A percentile compares a stretch with the other conserved stretches of the same genome.
Evolutionary conservation across 257 asterid genomes (phyloP).

Genomic region (Solanum dulcamara): DNA sequence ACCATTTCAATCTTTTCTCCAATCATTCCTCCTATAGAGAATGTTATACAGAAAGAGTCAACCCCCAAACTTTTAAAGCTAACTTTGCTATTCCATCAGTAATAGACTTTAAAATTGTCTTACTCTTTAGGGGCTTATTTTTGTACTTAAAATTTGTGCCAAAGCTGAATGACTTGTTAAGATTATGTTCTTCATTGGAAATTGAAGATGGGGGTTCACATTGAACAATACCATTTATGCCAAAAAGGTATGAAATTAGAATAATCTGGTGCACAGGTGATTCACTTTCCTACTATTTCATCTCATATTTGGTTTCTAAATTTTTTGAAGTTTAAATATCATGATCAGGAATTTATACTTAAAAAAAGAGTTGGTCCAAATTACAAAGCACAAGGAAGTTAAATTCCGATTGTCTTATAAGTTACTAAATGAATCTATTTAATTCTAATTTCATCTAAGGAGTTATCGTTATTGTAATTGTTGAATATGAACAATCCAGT

Average conservation of each 20-base stretch:
- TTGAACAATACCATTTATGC: background rate
- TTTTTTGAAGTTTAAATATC: background rate
- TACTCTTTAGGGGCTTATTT: background rate
- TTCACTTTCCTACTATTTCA: background rate
- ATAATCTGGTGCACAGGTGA: background rate
- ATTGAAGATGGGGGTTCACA: background rate
- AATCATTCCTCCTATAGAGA: background rate
- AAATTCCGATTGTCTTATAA: background rate
- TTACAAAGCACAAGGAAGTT: background rate
- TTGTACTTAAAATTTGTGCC: background rate
- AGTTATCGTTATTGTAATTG: background rate
- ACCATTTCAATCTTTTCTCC: background rate
- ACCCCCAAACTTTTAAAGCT: background rate
- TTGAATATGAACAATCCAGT: background rate
- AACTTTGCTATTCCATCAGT: background rate
- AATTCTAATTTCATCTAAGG: background rate
- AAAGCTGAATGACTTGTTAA: background rate
- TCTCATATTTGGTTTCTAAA: background rate
- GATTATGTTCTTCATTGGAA: background rate
- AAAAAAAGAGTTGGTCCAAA: background rate
- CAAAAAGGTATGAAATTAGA: background rate
- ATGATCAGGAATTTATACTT: background rate
- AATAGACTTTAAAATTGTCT: background rate
- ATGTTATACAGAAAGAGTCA: background rate
- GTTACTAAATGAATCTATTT: background rate